Conservation (phyloP, 331 rosid genomes). For the Stylosanthes scabra region DNA sequence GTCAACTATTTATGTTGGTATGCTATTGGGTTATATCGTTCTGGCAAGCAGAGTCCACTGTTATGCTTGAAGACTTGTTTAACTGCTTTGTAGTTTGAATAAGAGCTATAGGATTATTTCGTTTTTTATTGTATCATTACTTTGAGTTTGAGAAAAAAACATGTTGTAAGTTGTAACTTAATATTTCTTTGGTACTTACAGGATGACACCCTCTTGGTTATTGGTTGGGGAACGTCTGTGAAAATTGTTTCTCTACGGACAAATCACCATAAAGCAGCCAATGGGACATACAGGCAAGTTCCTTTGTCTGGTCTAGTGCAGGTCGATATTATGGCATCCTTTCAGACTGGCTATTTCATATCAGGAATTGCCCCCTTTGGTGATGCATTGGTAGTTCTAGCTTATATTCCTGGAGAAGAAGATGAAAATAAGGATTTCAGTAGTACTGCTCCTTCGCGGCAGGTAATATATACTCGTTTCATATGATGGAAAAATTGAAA, state of each 20-base stretch:
- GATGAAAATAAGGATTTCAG: slow-evolving; percentile 88
- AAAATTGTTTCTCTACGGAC: slow-evolving; percentile 85
- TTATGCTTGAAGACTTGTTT: slow-evolving; percentile 35
- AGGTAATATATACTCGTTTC: slow-evolving; percentile 57
- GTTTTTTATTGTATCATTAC: slow-evolving; percentile 24
- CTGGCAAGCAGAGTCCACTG: slow-evolving; percentile 34
- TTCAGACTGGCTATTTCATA: slow-evolving; percentile 87
- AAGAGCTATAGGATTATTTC: slow-evolving; percentile 19
- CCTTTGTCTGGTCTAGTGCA: slow-evolving; percentile 71
- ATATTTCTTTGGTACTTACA: slow-evolving; percentile 46
- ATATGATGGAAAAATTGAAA: slow-evolving; percentile 26
- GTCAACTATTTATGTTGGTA: slow-evolving; percentile 45
- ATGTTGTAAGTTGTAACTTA: slow-evolving; percentile 34
- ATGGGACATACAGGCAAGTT: slow-evolving; percentile 67
- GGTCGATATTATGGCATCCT: slow-evolving; percentile 98
- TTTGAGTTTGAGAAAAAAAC: slow-evolving; percentile 11
- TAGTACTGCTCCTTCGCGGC: slow-evolving; percentile 74
- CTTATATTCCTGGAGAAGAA: slow-evolving; percentile 90
- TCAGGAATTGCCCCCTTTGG: slow-evolving; percentile 98
- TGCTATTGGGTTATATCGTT: slow-evolving; percentile 30
- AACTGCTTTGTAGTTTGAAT: slow-evolving; percentile 18
- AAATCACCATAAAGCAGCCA: slow-evolving; percentile 59
- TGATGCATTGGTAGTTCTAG: slow-evolving; percentile 91
- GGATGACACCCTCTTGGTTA: slow-evolving; percentile 92
- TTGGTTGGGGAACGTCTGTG: slow-evolving; percentile 98